Evolutionary conservation across 2,329 filamentous ascomycete species (phyloP).

Genomic region (Leptographium flavum): DNA sequence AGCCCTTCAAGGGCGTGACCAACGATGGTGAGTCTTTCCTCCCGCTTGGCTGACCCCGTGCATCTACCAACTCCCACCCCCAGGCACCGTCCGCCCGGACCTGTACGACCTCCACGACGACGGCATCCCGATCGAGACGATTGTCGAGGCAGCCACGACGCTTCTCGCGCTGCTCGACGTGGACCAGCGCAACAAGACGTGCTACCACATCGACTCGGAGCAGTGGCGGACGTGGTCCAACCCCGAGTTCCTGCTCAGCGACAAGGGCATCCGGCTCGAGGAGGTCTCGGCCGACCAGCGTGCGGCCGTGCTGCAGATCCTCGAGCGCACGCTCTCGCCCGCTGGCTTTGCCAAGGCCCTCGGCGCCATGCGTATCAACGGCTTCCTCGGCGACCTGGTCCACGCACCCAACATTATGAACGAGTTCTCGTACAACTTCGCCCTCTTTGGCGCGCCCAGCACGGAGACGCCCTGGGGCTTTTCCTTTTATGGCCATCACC

Average conservation of each 20-base stretch:
- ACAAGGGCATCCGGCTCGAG: constrained; percentile 58
- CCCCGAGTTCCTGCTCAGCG: constrained; percentile 55
- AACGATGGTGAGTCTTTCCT: constrained; percentile 38
- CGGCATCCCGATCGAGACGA: constrained; percentile 40
- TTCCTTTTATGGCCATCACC: constrained; percentile 65
- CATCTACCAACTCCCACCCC: neutral
- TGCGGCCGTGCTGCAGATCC: constrained; percentile 36
- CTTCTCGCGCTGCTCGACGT: constrained; percentile 32
- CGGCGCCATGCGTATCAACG: constrained; percentile 58
- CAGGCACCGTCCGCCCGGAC: constrained; percentile 34
- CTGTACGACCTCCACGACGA: constrained; percentile 51
- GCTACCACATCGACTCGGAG: constrained; percentile 51
- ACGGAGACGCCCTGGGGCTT: constrained; percentile 51
- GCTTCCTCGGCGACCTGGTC: constrained; percentile 58
- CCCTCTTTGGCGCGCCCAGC: constrained; percentile 52
- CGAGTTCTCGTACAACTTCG: constrained; percentile 63
- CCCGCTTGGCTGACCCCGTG: neutral
- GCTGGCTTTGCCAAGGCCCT: constrained; percentile 60
- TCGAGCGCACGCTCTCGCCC: constrained; percentile 45
- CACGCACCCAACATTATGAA: constrained; percentile 50
- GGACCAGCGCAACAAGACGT: constrained; percentile 31
- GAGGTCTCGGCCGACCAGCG: constrained; percentile 31
- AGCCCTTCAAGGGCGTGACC: constrained; percentile 59
- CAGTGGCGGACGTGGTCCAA: constrained; percentile 62
- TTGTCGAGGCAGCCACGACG: constrained; percentile 34